phyloP scores from a whole-genome alignment of 2,329 filamentous ascomycete genomes.

The Pseudogymnoascus destructans region DNA sequence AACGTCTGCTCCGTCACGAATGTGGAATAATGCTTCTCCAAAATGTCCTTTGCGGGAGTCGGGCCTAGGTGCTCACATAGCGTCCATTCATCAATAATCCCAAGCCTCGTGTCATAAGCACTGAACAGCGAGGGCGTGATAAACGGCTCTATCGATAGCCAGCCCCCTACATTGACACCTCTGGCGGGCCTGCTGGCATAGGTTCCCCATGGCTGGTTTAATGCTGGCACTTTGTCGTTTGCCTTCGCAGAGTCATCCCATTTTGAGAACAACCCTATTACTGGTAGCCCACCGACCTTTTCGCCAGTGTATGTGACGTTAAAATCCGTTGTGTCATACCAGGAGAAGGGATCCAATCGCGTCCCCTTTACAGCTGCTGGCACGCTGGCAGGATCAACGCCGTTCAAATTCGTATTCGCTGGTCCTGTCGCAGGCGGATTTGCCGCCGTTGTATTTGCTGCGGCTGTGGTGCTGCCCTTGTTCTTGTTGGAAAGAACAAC shows the following conservation, averaged over 20 bases:
- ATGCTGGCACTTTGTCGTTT: slow-evolving; percentile 66
- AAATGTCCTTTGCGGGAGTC: slow-evolving; percentile 44
- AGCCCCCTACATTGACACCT: slow-evolving; percentile 86
- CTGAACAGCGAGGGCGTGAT: slow-evolving; percentile 88
- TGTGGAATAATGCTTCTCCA: slow-evolving; percentile 86
- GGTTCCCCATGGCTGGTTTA: slow-evolving; percentile 61
- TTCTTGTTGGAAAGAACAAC: slow-evolving; percentile 55
- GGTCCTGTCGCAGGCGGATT: slow-evolving; percentile 17
- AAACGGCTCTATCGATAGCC: slow-evolving; percentile 87
- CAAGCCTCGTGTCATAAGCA: slow-evolving; percentile 31
- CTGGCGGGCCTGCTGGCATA: slow-evolving; percentile 71
- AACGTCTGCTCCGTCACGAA: slow-evolving; percentile 83
- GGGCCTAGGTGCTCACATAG: slow-evolving; percentile 58
- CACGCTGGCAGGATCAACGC: slow-evolving; percentile 34
- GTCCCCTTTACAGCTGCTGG: slow-evolving; percentile 58
- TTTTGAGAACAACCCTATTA: slow-evolving; percentile 75
- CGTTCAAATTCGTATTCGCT: slow-evolving; percentile 33
- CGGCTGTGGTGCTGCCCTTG: slow-evolving; percentile 18
- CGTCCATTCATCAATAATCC: slow-evolving; percentile 81
- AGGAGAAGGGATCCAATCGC: slow-evolving; percentile 73
- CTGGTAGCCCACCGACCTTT: slow-evolving; percentile 70
- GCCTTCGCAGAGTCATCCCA: slow-evolving; percentile 76
- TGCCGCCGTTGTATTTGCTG: slow-evolving; percentile 12
- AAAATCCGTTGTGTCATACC: slow-evolving; percentile 82
- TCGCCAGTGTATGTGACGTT: slow-evolving; percentile 86